Evolutionary conservation across 116 monocot genomes (phyloP), one percentile per base, ranked within the genome.

Genomic region (Cymodocea nodosa): DNA sequence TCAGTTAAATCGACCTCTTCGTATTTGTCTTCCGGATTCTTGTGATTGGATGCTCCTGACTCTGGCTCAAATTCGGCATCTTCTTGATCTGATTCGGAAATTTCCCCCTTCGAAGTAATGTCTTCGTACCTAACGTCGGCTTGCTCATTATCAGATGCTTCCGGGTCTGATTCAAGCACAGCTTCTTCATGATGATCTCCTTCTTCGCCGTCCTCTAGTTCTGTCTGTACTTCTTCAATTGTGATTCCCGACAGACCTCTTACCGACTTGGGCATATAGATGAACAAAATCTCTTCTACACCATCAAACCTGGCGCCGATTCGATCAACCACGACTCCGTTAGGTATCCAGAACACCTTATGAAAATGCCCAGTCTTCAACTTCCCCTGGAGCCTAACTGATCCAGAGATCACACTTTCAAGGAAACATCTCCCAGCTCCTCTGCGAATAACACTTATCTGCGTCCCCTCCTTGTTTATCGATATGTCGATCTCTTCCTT

Each of bases 201-300:
- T n/a, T 64, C 44, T 20, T 13, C 14, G 64, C 20, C 22, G 1
- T 64, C 64, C 18, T 22, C 64, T 48, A 49, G 36, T 64, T 48
- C 64, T 37, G 22, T 10, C 14, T 64, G 11, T 22, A 20, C 20
- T 24, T 20, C 49, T 50, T 64, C 48, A 22, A 49, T 64, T 23
- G 15, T 15, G 24, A 20, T 4, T 3, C 64, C 64, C 4, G 35
- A 20, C 14, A 10, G 35, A 2, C 64, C 64, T 50, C 53, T 35
- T 67, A 16, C 8, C 5, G 2, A 53, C 53, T 67, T 67, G 35
- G 67, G 67, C 67, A 67, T 67, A 54, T 54, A 67, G 35, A 67
- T 36, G 23, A 17, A 67, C 2, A 67, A 24, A 55, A 54, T 54
- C 17, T 54, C 67, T 23, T 54, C 24, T 19, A 5, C 34, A 15